Percentiles rank a stretch among this genome's conserved stretches.
Evolutionary conservation across 306 rosid species (phyloP).

Genomic region (Castanea mollissima): DNA sequence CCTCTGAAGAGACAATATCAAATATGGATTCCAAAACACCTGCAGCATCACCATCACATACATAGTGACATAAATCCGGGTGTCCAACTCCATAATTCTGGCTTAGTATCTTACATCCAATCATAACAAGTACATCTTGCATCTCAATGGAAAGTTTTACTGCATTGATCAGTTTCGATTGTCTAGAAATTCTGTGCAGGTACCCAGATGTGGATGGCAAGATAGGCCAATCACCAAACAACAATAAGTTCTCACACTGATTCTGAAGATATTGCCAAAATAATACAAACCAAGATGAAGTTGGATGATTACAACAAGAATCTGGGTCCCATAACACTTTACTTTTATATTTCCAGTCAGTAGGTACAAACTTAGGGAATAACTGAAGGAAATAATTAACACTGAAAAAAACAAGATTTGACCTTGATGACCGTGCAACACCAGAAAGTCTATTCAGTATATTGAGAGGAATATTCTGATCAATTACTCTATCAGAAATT

Average conservation of each 20-base stretch:
- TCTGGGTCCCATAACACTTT: slow-evolving; percentile 82
- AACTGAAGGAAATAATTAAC: slow-evolving; percentile 63
- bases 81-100: slow-evolving; percentile 64
- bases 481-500: slow-evolving; percentile 67
- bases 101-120: slow-evolving; percentile 77
- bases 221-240: slow-evolving; percentile 91
- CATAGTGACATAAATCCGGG: slow-evolving; percentile 64
- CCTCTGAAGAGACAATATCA: slow-evolving; percentile 45
- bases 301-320: slow-evolving; percentile 64
- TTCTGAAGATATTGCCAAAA: slow-evolving; percentile 78
- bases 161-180: slow-evolving; percentile 66
- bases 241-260: slow-evolving; percentile 51
- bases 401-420: slow-evolving; percentile 61
- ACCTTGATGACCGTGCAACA: slow-evolving; percentile 75
- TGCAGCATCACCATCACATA: slow-evolving; percentile 61
- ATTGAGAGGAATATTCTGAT: slow-evolving; percentile 54
- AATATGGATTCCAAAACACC: slow-evolving; percentile 72
- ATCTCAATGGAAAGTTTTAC: slow-evolving; percentile 55
- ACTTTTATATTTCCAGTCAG: slow-evolving; percentile 80
- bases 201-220: slow-evolving; percentile 80
- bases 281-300: slow-evolving; percentile 70
- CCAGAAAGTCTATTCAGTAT: slow-evolving; percentile 68
- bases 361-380: slow-evolving; percentile 68
- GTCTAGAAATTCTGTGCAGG: slow-evolving; percentile 67
- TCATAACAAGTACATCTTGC: slow-evolving; percentile 55